Percentiles rank a stretch among this genome's conserved stretches.
Conservation (phyloP, 2,329 filamentous ascomycete species). For the Dendrostoma leiphaemia region DNA sequence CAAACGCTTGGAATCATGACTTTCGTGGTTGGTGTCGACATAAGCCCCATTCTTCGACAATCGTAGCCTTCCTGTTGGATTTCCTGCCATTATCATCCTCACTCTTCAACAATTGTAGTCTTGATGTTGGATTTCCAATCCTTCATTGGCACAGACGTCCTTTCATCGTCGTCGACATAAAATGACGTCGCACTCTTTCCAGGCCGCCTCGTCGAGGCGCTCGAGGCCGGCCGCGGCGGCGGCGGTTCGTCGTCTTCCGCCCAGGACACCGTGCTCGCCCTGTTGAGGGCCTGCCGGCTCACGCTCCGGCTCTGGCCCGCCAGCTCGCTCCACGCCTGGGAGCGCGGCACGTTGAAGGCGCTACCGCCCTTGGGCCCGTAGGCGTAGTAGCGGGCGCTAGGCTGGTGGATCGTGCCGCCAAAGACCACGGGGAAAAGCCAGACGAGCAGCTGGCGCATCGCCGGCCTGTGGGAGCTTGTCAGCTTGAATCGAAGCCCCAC, state of each 20-base stretch:
- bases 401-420: not conserved
- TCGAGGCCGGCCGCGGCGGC: too few species aligned
- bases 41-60: too few species aligned
- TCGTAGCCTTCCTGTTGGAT: too few species aligned
- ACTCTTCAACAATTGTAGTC: too few species aligned
- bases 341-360: not conserved
- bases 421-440: constrained; percentile 4
- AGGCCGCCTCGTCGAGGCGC: not conserved
- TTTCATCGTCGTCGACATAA: not conserved
- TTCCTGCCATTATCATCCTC: too few species aligned
- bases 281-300: not conserved
- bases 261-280: not conserved
- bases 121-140: too few species aligned
- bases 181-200: not conserved
- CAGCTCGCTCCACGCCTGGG: not conserved
- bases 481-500: too few species aligned
- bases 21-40: too few species aligned
- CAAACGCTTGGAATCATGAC: too few species aligned
- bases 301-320: not conserved
- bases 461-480: not conserved
- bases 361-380: not conserved
- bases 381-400: not conserved
- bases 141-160: not conserved
- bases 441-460: constrained; percentile 7
- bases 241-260: too few species aligned